Conservation (phyloP, 2,329 filamentous ascomycete species). For the Ceratocystis ficicola region DNA sequence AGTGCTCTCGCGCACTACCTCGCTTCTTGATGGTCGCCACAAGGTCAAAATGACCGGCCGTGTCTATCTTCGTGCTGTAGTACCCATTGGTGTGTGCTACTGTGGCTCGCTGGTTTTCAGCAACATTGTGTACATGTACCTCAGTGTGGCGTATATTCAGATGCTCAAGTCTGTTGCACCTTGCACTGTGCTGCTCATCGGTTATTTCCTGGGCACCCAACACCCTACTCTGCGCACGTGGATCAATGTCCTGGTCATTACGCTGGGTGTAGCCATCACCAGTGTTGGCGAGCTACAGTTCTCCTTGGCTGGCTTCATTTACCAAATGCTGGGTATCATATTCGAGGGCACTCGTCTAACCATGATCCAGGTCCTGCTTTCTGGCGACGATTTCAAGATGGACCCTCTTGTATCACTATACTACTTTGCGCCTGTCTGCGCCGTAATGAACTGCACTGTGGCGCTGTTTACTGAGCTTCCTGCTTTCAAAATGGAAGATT, state of each 20-base stretch:
- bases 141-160: constrained; percentile 57
- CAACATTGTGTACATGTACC: constrained; percentile 56
- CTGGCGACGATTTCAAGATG: constrained; percentile 68
- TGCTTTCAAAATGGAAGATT: constrained; percentile 51
- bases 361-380: constrained; percentile 75
- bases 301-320: constrained; percentile 51
- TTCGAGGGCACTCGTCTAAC: constrained; percentile 73
- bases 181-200: constrained; percentile 52
- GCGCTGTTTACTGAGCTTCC: constrained; percentile 58
- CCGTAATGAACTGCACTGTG: constrained; percentile 63
- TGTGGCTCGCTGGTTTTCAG: constrained; percentile 53
- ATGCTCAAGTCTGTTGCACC: constrained; percentile 59
- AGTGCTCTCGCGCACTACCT: constrained; percentile 51
- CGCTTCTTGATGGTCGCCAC: constrained; percentile 50
- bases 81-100: constrained; percentile 56
- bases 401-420: constrained; percentile 78
- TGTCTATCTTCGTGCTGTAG: constrained; percentile 50
- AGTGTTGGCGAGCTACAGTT: constrained; percentile 56
- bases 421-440: constrained; percentile 80
- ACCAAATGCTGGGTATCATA: constrained; percentile 61
- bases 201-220: constrained; percentile 47
- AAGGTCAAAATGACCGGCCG: constrained; percentile 48
- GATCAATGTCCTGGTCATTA: constrained; percentile 41
- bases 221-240: constrained; percentile 36
- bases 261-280: constrained; percentile 41